A percentile compares a stretch with the other conserved stretches of the same genome.
These are phyloP conservation scores for Cercospora sp. DNA, from an alignment of 2,329 filamentous ascomycete species.

Conservation along the genomic window DNA sequence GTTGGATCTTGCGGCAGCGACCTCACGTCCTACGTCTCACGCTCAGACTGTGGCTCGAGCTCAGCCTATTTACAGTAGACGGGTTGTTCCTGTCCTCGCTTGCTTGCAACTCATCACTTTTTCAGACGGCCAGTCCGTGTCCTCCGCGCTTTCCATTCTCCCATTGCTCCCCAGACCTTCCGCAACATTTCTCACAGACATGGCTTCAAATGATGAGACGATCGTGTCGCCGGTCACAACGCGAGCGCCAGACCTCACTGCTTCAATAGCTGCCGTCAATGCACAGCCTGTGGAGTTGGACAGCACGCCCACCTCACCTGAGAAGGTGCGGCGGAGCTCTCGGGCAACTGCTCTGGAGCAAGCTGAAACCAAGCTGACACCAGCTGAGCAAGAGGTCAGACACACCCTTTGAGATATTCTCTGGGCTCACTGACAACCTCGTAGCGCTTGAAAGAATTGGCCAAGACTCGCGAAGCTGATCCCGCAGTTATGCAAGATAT, in stretches of 20 bases:
- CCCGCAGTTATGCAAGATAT: slow-evolving; percentile 50
- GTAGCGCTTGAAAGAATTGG: slow-evolving; percentile 37
- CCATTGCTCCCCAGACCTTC: background rate
- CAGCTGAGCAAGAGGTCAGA: slow-evolving; percentile 32
- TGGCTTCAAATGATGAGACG: slow-evolving; percentile 22
- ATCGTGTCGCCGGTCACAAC: slow-evolving; percentile 34
- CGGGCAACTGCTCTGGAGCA: slow-evolving; percentile 23
- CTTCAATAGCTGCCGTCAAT: slow-evolving; percentile 46
- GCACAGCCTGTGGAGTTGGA: slow-evolving; percentile 48
- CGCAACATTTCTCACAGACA: background rate
- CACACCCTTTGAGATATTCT: background rate
- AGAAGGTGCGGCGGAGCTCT: slow-evolving; percentile 25
- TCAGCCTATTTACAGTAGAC: background rate
- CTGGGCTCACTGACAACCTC: background rate
- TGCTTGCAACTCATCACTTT: too few species aligned
- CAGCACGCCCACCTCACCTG: slow-evolving; percentile 37
- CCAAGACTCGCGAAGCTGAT: slow-evolving; percentile 43
- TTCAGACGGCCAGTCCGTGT: background rate
- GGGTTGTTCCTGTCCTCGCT: background rate
- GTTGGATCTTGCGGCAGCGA: slow-evolving; percentile 2
- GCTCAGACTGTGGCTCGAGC: background rate
- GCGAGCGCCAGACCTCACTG: slow-evolving; percentile 39
- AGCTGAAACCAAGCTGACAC: slow-evolving; percentile 17
- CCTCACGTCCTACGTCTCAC: background rate
- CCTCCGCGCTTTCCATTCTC: background rate